Base-by-base conservation (phyloP, 768 basidiomycete species). In the Dacryopinax primogenitus region DNA sequence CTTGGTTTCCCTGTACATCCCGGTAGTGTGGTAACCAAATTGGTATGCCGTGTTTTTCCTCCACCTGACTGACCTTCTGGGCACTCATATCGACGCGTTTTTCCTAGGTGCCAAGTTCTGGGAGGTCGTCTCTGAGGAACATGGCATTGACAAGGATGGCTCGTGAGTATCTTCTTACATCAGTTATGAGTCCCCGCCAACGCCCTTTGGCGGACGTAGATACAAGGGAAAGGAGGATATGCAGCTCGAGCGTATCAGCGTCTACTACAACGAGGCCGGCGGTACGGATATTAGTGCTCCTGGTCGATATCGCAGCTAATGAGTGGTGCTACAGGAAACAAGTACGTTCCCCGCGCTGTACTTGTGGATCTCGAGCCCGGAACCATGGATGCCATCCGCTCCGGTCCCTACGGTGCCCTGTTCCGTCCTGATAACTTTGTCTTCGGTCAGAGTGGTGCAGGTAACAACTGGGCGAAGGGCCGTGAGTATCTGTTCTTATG, bases 391-490 rank as follows among this genome's bases (percentile, higher is more conserved):
- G 88, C 91, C 67, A 86, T 92, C 67, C 89, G 89, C 77, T 87
- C 88, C 63, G 90, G 91, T 63, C 90, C 92, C 70, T 83, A 95
- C 64, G 93, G 94, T 73, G 79, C 79, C 69, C 85, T 98, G 69
- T 97, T 96, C 90, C 87, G 92, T 72, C 94, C 94, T 36, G 94
- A 96, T 79, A 97, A 96, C 83, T 95, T 95, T 73, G 92, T 97
- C 72, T 96, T 94, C 69, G 95, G 93, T 65, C 95, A 98, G 78
- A 92, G 86, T 76, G 93, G 93, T 78, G 95, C 93, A 71, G 94
- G 95, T 74, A 97, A 99, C 85, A 98, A 98, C 81, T 98, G 96
- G 96, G 95, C 96, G 26, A 99, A 98, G 87, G 95, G 95, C 82
- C 89, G 88, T 92, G 74, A 84, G 91, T 88, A 23, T 11, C 15